Base-by-base conservation (phyloP, 1,284 basidiomycete genomes). In the Pseudozyma pruni region DNA sequence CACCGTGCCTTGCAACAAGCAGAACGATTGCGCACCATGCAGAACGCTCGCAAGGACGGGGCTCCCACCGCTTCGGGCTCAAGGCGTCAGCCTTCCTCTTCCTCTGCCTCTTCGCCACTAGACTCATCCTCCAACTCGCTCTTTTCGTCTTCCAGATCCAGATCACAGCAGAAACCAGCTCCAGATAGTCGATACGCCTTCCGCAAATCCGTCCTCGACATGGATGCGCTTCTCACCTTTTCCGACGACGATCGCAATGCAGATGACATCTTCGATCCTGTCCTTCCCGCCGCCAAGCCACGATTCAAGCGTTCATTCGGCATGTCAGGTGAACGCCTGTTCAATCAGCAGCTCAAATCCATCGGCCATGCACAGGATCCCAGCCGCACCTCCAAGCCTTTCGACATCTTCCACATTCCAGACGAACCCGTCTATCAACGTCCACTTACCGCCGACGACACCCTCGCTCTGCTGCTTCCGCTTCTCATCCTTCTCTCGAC, bases 401-500 rank as follows among this genome's bases (percentile, higher is more conserved):
- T 64, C 20, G 67, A 60, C 43, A 53, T 54, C 23, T 42, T 63
- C 38, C 31, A 50, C 37, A 53, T 60, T 4, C 55, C 55, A 22
- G 47, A 63, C 14, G 57, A 72, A 19, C 70, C 70, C 29, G 43
- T 64, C 41, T 72, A 72, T 25, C 59, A 54, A 22, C 55, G 70
- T 35, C 70, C 70, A 42, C 61, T 53, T 11, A 43, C 62, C 10
- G 46, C 62, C 32, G 70, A 69, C 35, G 70, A 72, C 32, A 72
- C 70, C 13, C 56, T 82, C 10, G 60, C 72, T n/a, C 67, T 82
- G 17, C 62, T 77, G 11, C 67, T 81, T 1, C 81, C 90, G 20
- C 87, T 92, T 66, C 87, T 91, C 77, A 88, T 96, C 75, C 89
- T 98, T 42, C 87, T 97, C 45, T 90, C 91, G 31, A 94, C 93